Evolutionary conservation across 371 early-diverging fungal genomes (phyloP).

Genomic region (Circinella umbellata): DNA sequence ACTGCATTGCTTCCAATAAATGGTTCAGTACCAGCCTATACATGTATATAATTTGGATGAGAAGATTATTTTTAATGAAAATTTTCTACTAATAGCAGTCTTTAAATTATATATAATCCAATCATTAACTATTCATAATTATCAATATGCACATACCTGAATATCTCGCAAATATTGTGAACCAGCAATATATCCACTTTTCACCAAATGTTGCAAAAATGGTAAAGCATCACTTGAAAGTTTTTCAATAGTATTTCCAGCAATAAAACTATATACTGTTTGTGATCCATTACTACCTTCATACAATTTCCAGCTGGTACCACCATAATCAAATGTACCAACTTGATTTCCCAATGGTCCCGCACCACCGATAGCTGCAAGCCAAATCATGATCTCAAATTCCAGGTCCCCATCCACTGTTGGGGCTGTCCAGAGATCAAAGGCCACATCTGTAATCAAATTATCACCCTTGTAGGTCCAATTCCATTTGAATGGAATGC

Average conservation of each 20-base stretch:
- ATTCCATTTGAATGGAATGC: conserved; percentile 19
- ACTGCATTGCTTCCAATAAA: conserved; percentile 21
- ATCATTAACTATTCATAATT: too few species aligned
- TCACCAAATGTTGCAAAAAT: conserved; percentile 20
- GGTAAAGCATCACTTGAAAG: conserved; percentile 15
- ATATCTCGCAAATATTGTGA: conserved; percentile 24
- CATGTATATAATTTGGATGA: too few species aligned
- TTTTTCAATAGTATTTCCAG: conserved; percentile 8
- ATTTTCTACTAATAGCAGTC: too few species aligned
- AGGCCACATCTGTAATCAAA: conserved; percentile 22
- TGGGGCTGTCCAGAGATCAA: conserved; percentile 21
- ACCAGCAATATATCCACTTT: conserved; percentile 6
- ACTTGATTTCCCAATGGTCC: conserved; percentile 20
- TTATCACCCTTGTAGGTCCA: conserved; percentile 21
- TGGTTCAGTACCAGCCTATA: conserved; percentile 24
- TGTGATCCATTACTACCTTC: conserved; percentile 24
- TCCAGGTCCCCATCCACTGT: conserved; percentile 5
- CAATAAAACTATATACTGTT: conserved; percentile 27
- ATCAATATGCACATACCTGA: neutral
- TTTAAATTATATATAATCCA: too few species aligned
- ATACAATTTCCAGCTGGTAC: conserved; percentile 18
- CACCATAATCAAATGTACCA: conserved; percentile 9
- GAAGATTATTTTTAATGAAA: too few species aligned
- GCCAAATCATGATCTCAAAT: conserved; percentile 25
- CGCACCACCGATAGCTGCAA: conserved; percentile 26